Evolutionary conservation across 192 early-diverging fungal species (phyloP), one percentile per base, ranked within the genome.

Genomic region (Podila horticola): DNA sequence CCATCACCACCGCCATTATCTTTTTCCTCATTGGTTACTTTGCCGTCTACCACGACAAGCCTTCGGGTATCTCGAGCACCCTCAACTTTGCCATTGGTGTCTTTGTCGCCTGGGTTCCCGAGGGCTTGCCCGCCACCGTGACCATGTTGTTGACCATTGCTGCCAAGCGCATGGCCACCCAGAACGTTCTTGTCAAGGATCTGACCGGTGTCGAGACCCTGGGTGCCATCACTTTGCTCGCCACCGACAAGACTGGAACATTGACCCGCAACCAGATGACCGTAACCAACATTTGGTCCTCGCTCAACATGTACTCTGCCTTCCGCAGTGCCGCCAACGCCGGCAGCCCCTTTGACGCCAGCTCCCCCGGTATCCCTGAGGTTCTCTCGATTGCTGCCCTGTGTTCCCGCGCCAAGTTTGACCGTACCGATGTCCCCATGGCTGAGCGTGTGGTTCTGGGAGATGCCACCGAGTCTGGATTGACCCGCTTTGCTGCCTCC

Each of bases 221-320:
- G 29, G 97, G 97, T 61, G 97, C 96, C 12, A 97, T 99, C 68
- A 99, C 97, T 36, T 86, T 98, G 24, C 89, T 99, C 45, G 97
- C 97, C 28, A 99, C 96, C 5, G 97, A 99, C 85, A 99, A 99
- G 82, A 98, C 97, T 15, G 97, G 97, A 65, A 99, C 97, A 58
- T 87, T 99, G 68, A 99, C 97, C 36, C 88, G 94, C 66, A 99
- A 97, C 82, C 96, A 97, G 83, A 99, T 99, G 97, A 97, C 95
- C 9, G 94, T 95, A 0, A 94, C 96, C 67, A 93, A 94, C 85
- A 67, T 99, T 24, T 99, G 97, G 97, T 88, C 93, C 49, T 91
- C 91, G 33, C 79, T 87, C 20, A 86, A 86, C 38, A 75, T 96
- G 77, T 95, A 88, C 81, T 75, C 87, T 13, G 84, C 87, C n/a